Percentiles rank a stretch among this genome's conserved stretches.
phyloP scores from a whole-genome alignment of 2,329 filamentous ascomycete genomes.

The Aspergillus novofumigatus region DNA sequence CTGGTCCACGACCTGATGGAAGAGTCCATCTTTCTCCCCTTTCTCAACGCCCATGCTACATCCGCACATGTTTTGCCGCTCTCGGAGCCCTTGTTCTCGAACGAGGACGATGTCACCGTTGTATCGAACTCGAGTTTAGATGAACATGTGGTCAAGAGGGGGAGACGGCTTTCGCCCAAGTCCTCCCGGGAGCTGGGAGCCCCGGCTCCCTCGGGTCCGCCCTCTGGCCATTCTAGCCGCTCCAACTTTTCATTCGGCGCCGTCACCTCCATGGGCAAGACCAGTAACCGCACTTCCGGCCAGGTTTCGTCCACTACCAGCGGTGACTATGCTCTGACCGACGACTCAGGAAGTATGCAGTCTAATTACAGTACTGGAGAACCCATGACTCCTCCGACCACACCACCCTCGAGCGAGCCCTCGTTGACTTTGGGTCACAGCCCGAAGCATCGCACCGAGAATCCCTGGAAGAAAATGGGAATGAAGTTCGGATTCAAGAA shows the following conservation, averaged over 20 bases:
- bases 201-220: slow-evolving; percentile 19
- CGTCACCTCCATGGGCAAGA: slow-evolving; percentile 31
- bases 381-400: slow-evolving; percentile 50
- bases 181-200: slow-evolving; percentile 30
- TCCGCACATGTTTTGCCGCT: slow-evolving; percentile 45
- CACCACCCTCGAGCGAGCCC: slow-evolving; percentile 45
- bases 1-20: slow-evolving; percentile 98
- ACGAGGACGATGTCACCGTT: slow-evolving; percentile 33
- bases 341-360: slow-evolving; percentile 43
- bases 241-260: slow-evolving; percentile 29
- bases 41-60: slow-evolving; percentile 65
- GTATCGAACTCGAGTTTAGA: slow-evolving; percentile 28
- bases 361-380: slow-evolving; percentile 40
- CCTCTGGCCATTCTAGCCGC: slow-evolving; percentile 24
- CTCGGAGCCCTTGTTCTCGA: slow-evolving; percentile 40
- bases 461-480: slow-evolving; percentile 52
- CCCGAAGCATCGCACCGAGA: slow-evolving; percentile 42
- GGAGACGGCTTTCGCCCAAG: slow-evolving; percentile 28
- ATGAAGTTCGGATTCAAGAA: slow-evolving; percentile 47
- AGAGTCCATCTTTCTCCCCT: slow-evolving; percentile 88
- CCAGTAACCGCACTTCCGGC: slow-evolving; percentile 31
- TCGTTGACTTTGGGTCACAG: slow-evolving; percentile 27
- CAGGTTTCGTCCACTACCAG: slow-evolving; percentile 32
- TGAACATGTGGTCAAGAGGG: slow-evolving; percentile 26
- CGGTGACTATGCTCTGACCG: slow-evolving; percentile 40